phyloP scores from a whole-genome alignment of 2,329 filamentous ascomycete genomes.

The Zymoseptoria ardabiliae region DNA sequence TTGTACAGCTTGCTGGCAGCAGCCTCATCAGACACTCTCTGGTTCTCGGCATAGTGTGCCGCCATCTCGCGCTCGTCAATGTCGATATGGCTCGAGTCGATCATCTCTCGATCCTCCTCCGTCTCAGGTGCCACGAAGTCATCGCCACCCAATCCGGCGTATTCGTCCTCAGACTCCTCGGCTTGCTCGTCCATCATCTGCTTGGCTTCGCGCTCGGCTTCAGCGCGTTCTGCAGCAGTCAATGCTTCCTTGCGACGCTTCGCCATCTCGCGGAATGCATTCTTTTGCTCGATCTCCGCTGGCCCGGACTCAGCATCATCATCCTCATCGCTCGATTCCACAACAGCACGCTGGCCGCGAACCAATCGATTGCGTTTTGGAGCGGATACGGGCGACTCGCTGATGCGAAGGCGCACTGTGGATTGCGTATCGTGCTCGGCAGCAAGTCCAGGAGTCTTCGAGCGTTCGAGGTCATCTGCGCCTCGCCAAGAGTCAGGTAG shows the following conservation, averaged over 20 bases:
- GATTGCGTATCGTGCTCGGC: constrained; percentile 26
- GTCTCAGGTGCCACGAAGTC: constrained; percentile 70
- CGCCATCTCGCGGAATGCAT: constrained; percentile 64
- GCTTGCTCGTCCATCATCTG: constrained; percentile 90
- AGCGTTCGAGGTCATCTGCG: constrained; percentile 9
- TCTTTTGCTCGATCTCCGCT: constrained; percentile 33
- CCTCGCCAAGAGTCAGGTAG: constrained; percentile 23
- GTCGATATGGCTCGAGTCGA: constrained; percentile 72
- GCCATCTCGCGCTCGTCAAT: constrained; percentile 75
- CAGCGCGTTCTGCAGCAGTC: constrained; percentile 33
- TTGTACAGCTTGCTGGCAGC: constrained; percentile 85
- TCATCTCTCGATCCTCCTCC: constrained; percentile 74
- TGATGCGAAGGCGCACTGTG: constrained; percentile 26
- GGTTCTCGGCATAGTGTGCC: constrained; percentile 76
- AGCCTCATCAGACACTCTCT: constrained; percentile 74
- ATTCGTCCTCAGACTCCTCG: constrained; percentile 96
- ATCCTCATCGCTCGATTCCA: constrained; percentile 37
- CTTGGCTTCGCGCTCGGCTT: constrained; percentile 69
- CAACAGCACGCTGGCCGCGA: constrained; percentile 34
- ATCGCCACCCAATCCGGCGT: constrained; percentile 88
- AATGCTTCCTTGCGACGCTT: constrained; percentile 50
- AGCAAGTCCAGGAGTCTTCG: constrained; percentile 13
- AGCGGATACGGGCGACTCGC: constrained; percentile 22
- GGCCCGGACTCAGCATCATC: constrained; percentile 20
- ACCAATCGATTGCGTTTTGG: constrained; percentile 51